These are phyloP conservation scores for Suillus lakei DNA, from an alignment of 768 basidiomycete species.

Conservation along the genomic window DNA sequence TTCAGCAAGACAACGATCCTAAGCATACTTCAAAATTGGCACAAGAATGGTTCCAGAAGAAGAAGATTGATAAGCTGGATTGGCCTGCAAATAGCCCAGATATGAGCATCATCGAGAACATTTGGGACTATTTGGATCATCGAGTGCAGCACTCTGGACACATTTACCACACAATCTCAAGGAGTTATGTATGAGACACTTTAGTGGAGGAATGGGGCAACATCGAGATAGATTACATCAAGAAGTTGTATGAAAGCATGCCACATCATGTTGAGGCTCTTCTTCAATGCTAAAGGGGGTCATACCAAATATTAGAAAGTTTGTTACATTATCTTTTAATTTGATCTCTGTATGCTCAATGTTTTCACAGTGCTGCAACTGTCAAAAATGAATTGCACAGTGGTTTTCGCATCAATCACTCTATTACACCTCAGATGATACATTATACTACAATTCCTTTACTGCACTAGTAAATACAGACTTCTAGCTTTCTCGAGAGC, in stretches of 20 bases:
- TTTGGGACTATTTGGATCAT: conserved; percentile 10
- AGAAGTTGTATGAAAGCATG: conserved; percentile 10
- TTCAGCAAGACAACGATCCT: conserved; percentile 44
- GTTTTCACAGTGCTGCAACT: neutral
- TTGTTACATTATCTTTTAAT: neutral
- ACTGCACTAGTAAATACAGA: neutral
- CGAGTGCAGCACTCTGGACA: conserved; percentile 11
- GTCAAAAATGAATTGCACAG: conserved; percentile 8
- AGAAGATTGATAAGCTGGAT: conserved; percentile 29
- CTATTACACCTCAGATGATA: neutral
- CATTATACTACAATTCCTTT: neutral
- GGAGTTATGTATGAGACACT: conserved; percentile 31
- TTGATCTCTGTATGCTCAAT: conserved; percentile 1
- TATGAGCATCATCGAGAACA: conserved; percentile 40
- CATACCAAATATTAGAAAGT: conserved; percentile 31
- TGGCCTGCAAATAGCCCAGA: conserved; percentile 42
- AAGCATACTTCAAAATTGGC: conserved; percentile 39
- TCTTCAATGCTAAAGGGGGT: conserved; percentile 23
- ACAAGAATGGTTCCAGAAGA: conserved; percentile 33
- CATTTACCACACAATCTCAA: conserved; percentile 17
- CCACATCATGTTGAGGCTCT: conserved; percentile 24
- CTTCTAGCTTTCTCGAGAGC: neutral
- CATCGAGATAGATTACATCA: conserved; percentile 2
- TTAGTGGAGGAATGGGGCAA: conserved; percentile 27
- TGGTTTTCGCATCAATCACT: neutral